A percentile compares a stretch with the other conserved stretches of the same genome.
Evolutionary conservation across 2,329 filamentous ascomycete genomes (phyloP).

Genomic region (Mycosphaerelloides madeirae): DNA sequence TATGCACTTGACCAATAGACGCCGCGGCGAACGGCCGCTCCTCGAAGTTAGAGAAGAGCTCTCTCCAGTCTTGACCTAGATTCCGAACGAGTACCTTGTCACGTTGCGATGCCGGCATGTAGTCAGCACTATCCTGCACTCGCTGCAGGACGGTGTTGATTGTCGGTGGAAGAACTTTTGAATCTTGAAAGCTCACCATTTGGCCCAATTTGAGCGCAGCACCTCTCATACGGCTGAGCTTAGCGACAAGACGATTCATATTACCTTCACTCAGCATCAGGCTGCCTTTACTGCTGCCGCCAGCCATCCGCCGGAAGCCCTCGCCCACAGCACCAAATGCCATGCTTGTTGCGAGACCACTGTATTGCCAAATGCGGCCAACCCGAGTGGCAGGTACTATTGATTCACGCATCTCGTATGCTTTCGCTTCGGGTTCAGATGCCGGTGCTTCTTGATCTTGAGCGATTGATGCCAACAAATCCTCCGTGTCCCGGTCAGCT

Average conservation of each 20-base stretch:
- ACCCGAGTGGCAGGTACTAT: constrained; percentile 83
- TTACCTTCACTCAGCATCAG: constrained; percentile 84
- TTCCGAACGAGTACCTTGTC: constrained; percentile 76
- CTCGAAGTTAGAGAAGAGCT: constrained; percentile 77
- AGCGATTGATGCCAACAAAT: constrained; percentile 35
- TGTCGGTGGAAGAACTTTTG: constrained; percentile 82
- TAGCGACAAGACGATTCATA: constrained; percentile 87
- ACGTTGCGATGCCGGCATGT: constrained; percentile 93
- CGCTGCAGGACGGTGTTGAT: constrained; percentile 88
- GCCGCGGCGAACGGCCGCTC: constrained; percentile 91
- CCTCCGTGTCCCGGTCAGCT: constrained; percentile 34
- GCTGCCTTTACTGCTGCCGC: constrained; percentile 60
- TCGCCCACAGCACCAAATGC: constrained; percentile 87
- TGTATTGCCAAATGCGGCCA: constrained; percentile 89
- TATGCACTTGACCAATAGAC: constrained; percentile 94
- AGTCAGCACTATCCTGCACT: constrained; percentile 93
- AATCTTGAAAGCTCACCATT: constrained; percentile 97
- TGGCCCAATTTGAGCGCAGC: constrained; percentile 96
- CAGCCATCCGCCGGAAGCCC: constrained; percentile 72
- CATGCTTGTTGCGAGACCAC: constrained; percentile 90
- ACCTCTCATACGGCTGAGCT: constrained; percentile 91
- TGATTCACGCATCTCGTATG: constrained; percentile 77
- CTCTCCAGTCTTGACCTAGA: constrained; percentile 77
- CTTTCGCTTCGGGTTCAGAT: constrained; percentile 6
- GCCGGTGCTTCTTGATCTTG: constrained; percentile 26